phyloP scores from a whole-genome alignment of 192 early-diverging fungal species.

The Backusella mclennaniae region DNA sequence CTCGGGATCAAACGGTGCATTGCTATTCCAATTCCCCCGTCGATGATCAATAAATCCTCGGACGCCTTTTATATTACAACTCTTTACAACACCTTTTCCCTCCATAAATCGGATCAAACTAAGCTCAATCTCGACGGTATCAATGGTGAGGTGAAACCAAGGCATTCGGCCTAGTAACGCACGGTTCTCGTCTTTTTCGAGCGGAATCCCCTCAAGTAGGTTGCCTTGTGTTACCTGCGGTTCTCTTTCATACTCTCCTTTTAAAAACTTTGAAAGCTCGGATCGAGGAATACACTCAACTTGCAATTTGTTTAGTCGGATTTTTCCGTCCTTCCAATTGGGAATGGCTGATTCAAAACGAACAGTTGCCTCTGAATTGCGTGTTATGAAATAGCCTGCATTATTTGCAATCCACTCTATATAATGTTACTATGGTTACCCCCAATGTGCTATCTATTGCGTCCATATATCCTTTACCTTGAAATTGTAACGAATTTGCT shows the following conservation, averaged over 20 bases:
- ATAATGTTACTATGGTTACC: not conserved
- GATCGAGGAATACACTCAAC: slow-evolving; percentile 43
- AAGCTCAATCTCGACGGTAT: slow-evolving; percentile 84
- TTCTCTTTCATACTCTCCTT: not conserved
- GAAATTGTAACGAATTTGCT: slow-evolving; percentile 81
- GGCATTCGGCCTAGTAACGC: slow-evolving; percentile 26
- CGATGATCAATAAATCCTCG: slow-evolving; percentile 87
- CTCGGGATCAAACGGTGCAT: slow-evolving; percentile 55
- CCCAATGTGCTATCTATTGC: not conserved
- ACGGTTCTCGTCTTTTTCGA: slow-evolving; percentile 32
- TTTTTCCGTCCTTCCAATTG: slow-evolving; percentile 86
- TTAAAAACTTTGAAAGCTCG: slow-evolving; percentile 31
- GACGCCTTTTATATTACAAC: slow-evolving; percentile 80
- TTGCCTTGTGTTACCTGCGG: slow-evolving; percentile 8
- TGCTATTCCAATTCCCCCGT: slow-evolving; percentile 73
- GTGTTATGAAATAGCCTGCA: slow-evolving; percentile 75
- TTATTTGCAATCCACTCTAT: slow-evolving; percentile 75
- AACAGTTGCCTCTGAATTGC: slow-evolving; percentile 75
- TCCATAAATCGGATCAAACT: slow-evolving; percentile 88
- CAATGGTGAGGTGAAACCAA: slow-evolving; percentile 77
- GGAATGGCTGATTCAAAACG: slow-evolving; percentile 92
- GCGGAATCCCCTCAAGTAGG: slow-evolving; percentile 21
- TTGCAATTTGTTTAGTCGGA: slow-evolving; percentile 81
- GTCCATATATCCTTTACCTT: slow-evolving; percentile 45
- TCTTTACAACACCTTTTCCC: slow-evolving; percentile 79